Base-by-base conservation (phyloP, 768 basidiomycete species). In the Russula virescens region DNA sequence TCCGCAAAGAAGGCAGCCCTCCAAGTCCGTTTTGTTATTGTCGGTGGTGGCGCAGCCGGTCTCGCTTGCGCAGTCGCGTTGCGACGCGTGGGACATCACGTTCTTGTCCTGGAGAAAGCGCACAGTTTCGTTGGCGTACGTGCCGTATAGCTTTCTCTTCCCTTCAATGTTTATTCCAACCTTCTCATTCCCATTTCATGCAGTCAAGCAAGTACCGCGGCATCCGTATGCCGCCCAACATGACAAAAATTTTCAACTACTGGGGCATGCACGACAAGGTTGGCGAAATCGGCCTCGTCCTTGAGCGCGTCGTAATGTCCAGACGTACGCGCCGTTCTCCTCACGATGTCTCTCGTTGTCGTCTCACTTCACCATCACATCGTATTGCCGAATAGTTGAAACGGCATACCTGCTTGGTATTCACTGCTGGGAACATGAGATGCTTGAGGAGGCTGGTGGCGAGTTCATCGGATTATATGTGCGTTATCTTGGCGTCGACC, bases 1-100 rank as follows among this genome's bases (percentile, higher is more conserved):
- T 48, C 60, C 5, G 64, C 55, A 58, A 67, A 58, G 28, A 66
- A 66, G 14, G 65, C 66, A 34, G 1, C 64, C 8, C 52, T 74
- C 9, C 58, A 60, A 3, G 63, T 75, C 31, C 68, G 71, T 21
- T 74, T 77, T 66, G 28, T 76, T 35, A 47, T 77, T 31, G 55
- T 76, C 40, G 76, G 76, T 19, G 73, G 71, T 25, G 74, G 71
- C 54, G 58, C 73, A 21, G 70, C 71, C 10, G 77, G 77, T 49
- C 75, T 78, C n/a, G 61, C 71, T 18, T 68, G 71, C 13, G 76
- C 76, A 1, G 71, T 72, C 59, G 71, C 74, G 8, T 72, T 78
- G 43, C 51, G 66, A 18, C 69, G 73, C 38, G 73, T 71, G 8
- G 77, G 77, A 18, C 77, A 78, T 65, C 62, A 66, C 0, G 76